A percentile compares a stretch with the other conserved stretches of the same genome.
phyloP scores from a whole-genome alignment of 2,329 filamentous ascomycete genomes.

The Pseudopithomyces chartarum region DNA sequence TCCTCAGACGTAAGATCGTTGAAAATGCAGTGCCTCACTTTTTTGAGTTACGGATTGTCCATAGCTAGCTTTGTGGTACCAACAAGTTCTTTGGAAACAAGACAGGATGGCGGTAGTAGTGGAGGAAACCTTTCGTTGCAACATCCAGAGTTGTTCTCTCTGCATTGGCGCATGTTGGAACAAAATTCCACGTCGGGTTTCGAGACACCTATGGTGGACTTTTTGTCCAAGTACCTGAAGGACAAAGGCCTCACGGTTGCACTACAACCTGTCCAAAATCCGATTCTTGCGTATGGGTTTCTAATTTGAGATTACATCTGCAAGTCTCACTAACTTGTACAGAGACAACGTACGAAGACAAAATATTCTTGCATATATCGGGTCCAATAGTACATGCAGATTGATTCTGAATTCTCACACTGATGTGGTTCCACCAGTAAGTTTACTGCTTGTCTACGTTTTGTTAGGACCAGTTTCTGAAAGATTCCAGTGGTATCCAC shows the following conservation, averaged over 20 bases:
- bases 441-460: not conserved
- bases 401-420: not conserved
- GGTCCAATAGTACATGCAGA: not conserved
- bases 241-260: not conserved
- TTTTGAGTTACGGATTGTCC: not conserved
- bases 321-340: not conserved
- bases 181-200: constrained; percentile 4
- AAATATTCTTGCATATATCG: constrained; percentile 1
- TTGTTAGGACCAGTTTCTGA: not conserved
- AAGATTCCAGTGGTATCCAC: not conserved
- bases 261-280: not conserved
- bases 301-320: not conserved
- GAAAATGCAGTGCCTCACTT: not conserved
- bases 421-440: not conserved
- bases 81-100: not conserved
- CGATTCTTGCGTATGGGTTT: not conserved
- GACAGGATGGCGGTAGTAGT: not conserved
- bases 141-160: constrained; percentile 1
- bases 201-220: constrained; percentile 1
- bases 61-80: not conserved
- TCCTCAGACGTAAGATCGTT: too few relatives aligned
- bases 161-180: constrained; percentile 2
- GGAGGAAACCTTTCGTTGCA: not conserved
- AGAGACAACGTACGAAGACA: constrained; percentile 1
- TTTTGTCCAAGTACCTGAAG: not conserved